These are phyloP conservation scores for Castanea sativa DNA, from an alignment of 306 rosid genomes.

Conservation along the genomic window DNA sequence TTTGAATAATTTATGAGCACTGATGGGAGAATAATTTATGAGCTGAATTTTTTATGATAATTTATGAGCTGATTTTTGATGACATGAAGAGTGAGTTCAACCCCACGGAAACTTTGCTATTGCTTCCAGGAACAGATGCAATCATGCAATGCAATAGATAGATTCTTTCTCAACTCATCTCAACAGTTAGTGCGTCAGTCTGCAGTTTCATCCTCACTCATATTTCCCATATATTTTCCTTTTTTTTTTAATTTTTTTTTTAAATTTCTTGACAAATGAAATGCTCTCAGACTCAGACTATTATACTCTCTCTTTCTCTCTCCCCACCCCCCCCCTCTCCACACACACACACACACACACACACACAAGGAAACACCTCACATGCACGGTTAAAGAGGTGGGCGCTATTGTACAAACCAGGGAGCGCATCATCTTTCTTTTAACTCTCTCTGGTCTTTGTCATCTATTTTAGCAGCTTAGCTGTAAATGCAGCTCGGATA, in stretches of 20 bases:
- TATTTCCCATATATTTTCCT: background rate
- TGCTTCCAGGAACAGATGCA: background rate
- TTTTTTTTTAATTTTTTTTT: no score
- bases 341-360: no score
- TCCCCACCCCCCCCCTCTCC: background rate
- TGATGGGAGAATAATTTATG: no score
- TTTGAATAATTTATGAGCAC: no score
- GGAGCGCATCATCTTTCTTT: slow-evolving; percentile 15
- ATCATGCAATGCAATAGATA: background rate
- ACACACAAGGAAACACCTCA: background rate
- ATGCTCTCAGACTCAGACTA: background rate
- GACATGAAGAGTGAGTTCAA: no score
- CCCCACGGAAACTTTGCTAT: background rate
- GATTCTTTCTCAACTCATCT: background rate
- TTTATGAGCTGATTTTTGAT: no score
- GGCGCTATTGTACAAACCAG: slow-evolving; percentile 22
- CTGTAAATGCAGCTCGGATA: slow-evolving; percentile 51
- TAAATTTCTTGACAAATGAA: background rate
- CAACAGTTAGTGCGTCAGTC: background rate
- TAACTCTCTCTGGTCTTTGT: slow-evolving; percentile 17
- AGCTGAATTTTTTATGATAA: no score
- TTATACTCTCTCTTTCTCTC: slow-evolving; percentile 11
- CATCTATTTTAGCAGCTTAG: slow-evolving; percentile 13
- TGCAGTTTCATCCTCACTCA: background rate
- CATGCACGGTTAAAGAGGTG: slow-evolving; percentile 17